phyloP scores from a whole-genome alignment of 208 protist genomes.

The Paratrypanosoma confusum region DNA sequence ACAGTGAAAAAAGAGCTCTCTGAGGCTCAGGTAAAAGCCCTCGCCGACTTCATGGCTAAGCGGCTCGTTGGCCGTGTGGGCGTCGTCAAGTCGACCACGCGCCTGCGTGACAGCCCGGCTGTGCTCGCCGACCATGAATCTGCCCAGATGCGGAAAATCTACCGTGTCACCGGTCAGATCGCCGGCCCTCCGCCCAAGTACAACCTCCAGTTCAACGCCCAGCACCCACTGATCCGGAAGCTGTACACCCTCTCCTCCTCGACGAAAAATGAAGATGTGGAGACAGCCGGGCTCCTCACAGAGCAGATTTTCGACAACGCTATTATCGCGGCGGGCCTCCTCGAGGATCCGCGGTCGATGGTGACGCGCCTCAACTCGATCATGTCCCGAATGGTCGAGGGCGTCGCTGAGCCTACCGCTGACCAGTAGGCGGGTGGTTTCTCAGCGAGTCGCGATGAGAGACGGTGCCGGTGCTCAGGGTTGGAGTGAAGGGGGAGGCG shows the following conservation, averaged over 20 bases:
- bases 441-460: too few species aligned
- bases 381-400: slow-evolving; percentile 86
- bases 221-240: slow-evolving; percentile 86
- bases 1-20: slow-evolving; percentile 78
- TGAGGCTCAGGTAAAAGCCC: slow-evolving; percentile 72
- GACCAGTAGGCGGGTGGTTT: slow-evolving; percentile 50
- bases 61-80: slow-evolving; percentile 76
- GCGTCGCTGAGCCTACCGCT: slow-evolving; percentile 68
- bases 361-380: slow-evolving; percentile 83
- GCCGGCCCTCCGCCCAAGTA: slow-evolving; percentile 82
- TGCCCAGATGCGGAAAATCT: slow-evolving; percentile 87
- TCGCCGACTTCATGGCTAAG: slow-evolving; percentile 83
- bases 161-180: slow-evolving; percentile 75
- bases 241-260: slow-evolving; percentile 82
- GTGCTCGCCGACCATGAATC: slow-evolving; percentile 88
- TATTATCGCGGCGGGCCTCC: slow-evolving; percentile 81
- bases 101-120: slow-evolving; percentile 81
- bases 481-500: too few species aligned
- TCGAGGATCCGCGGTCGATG: slow-evolving; percentile 88
- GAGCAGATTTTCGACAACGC: slow-evolving; percentile 93
- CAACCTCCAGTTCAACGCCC: slow-evolving; percentile 88
- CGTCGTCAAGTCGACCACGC: slow-evolving; percentile 73
- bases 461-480: too few species aligned
- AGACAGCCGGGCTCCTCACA: slow-evolving; percentile 72
- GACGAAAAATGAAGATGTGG: slow-evolving; percentile 50